Percentiles rank a stretch among this genome's conserved stretches.
These are phyloP conservation scores for Hypericum perforatum DNA, from an alignment of 345 rosid genomes.

Conservation along the genomic window DNA sequence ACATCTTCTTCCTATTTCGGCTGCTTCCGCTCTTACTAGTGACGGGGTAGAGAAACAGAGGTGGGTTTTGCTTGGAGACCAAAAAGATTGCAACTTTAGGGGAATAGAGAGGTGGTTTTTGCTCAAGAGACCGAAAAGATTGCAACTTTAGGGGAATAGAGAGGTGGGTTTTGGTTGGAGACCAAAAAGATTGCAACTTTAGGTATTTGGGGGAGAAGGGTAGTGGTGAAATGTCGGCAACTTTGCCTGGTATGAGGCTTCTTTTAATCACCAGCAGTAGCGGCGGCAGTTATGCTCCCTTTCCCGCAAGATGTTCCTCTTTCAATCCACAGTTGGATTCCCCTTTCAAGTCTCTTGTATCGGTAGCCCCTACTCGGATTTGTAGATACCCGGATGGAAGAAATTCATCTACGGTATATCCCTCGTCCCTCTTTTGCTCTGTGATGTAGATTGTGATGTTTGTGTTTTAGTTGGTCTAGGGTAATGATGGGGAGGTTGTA, in stretches of 20 bases:
- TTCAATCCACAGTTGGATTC: conserved; percentile 20
- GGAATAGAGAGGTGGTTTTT: background rate
- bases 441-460: background rate
- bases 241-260: conserved; percentile 31
- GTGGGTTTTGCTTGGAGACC: no score
- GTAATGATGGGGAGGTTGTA: background rate
- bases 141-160: background rate
- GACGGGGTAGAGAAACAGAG: no score
- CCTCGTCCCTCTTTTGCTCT: conserved; percentile 6
- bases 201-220: background rate
- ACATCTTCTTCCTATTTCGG: no score
- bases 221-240: background rate
- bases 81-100: background rate
- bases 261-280: conserved; percentile 30
- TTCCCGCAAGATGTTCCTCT: background rate
- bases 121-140: background rate
- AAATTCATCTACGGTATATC: conserved; percentile 35
- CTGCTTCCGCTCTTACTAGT: no score
- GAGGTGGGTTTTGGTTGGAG: no score
- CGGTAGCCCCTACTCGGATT: conserved; percentile 30
- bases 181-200: no score
- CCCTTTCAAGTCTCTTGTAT: conserved; percentile 20
- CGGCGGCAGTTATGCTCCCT: conserved; percentile 11
- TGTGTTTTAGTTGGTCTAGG: background rate
- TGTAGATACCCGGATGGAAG: conserved; percentile 22